Conservation (phyloP, 176 grass and related monocot genomes). For the Hordeum marinum region DNA sequence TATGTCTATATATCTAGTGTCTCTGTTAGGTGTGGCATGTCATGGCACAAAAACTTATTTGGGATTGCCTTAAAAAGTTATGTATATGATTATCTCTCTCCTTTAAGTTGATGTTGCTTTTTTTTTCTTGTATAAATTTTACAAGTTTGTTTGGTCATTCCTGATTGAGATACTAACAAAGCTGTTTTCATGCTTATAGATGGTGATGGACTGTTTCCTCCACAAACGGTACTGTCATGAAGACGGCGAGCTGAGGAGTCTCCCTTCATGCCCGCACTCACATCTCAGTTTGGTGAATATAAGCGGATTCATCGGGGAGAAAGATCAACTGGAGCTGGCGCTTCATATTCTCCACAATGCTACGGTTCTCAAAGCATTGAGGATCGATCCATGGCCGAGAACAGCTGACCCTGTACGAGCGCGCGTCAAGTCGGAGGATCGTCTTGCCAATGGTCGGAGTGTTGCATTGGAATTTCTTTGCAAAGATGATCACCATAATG, state of each 20-base stretch:
- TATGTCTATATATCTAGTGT: neutral
- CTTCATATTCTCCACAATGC: constrained; percentile 8
- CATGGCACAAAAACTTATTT: neutral
- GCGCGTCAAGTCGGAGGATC: neutral
- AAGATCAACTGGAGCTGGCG: constrained; percentile 13
- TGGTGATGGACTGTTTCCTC: neutral
- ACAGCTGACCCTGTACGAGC: neutral
- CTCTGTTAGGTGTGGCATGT: neutral
- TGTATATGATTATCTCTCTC: neutral
- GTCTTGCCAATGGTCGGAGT: neutral
- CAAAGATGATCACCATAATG: neutral
- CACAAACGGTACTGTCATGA: neutral
- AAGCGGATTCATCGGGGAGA: neutral
- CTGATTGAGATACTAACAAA: neutral
- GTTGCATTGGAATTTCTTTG: neutral
- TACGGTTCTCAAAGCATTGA: neutral
- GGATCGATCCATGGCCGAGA: neutral
- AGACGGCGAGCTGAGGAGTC: neutral
- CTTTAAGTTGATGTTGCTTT: too few relatives aligned
- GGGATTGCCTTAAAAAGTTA: neutral
- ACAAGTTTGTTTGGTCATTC: neutral
- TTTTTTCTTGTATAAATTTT: neutral
- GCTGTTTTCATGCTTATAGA: neutral
- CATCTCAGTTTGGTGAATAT: neutral
- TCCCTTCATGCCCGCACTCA: neutral